Base-by-base conservation (phyloP, 345 rosid genomes). In the Euphorbia pulcherrima region DNA sequence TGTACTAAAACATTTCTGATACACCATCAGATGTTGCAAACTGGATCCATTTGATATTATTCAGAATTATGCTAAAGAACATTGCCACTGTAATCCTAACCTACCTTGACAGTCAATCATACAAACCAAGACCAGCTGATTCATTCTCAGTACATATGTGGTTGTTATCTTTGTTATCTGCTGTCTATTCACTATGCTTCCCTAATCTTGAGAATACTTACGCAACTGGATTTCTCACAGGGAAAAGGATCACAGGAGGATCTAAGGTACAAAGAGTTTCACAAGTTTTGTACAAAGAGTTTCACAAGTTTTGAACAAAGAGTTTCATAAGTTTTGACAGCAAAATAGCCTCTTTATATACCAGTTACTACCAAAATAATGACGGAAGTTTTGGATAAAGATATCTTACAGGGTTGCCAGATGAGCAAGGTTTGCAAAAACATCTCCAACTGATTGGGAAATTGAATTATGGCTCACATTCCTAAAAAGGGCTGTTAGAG, bases 381-480 rank as follows among this genome's bases (percentile, higher is more conserved):
- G 52, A 21, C 11, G 50, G 21, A 23, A 48, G 44, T 52, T 37
- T 9, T 17, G n/a, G 28, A 68, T 51, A 40, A 26, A 74, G 83
- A 74, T 62, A 62, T 75, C 87, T 92, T 88, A 95, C 99, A 86
- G 58, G 59, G 87, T 84, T 27, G 81, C 5, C 30, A 95, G 89
- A 65, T 67, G 78, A 29, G 78, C 48, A 67, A 82, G 83, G 84
- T 80, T 80, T 18, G 85, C 44, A 76, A 95, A 95, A 60, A 82
- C 57, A 77, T 92, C 96, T 77, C 87, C 97, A 27, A 87, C 66
- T 23, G 96, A 68, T 69, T 74, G 85, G 27, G 91, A 71, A 53
- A 95, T 86, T 39, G 91, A 84, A 84, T 95, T 95, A 12, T 64
- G 83, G 81, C 99, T 92, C 55, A 88, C 68, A 65, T 95, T 92